These are phyloP conservation scores for Martensiomyces pterosporus DNA, from an alignment of 192 early-diverging fungal species.

Conservation along the genomic window DNA sequence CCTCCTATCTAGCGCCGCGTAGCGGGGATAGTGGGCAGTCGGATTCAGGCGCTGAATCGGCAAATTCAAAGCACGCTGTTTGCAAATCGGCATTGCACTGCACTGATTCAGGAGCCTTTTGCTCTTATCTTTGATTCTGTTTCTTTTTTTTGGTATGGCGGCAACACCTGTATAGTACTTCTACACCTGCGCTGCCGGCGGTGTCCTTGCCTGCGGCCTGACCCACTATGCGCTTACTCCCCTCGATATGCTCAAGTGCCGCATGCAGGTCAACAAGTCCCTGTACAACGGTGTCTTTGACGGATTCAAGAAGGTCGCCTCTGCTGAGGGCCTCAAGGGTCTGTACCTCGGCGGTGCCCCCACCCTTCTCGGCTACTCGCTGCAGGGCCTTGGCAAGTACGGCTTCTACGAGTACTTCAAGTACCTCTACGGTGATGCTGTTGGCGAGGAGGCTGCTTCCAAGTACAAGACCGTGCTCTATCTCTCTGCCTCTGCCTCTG, in stretches of 20 bases:
- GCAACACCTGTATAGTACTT: no score
- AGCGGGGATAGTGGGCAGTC: no score
- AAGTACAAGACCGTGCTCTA: constrained; percentile 74
- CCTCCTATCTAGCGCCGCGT: no score
- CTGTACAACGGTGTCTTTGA: constrained; percentile 54
- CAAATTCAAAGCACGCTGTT: no score
- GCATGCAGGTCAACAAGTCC: constrained; percentile 54
- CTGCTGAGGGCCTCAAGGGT: constrained; percentile 66
- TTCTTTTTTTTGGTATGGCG: no score
- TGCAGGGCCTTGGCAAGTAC: constrained; percentile 85
- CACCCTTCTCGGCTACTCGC: constrained; percentile 78
- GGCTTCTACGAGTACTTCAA: constrained; percentile 91
- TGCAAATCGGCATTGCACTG: no score
- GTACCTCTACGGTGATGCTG: constrained; percentile 59
- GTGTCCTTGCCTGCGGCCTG: constrained; percentile 62
- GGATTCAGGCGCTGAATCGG: no score
- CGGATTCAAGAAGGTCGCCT: constrained; percentile 52
- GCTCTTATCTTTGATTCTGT: no score
- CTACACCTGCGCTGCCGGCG: constrained; percentile 59
- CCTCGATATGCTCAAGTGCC: constrained; percentile 56
- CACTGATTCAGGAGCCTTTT: no score
- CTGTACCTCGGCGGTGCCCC: constrained; percentile 75
- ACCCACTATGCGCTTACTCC: constrained; percentile 63
- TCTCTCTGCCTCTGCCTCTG: constrained; percentile 69
- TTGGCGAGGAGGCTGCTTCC: constrained; percentile 64